Conservation (phyloP, 352 stramenopile species). For the Phytophthora kernoviae region DNA sequence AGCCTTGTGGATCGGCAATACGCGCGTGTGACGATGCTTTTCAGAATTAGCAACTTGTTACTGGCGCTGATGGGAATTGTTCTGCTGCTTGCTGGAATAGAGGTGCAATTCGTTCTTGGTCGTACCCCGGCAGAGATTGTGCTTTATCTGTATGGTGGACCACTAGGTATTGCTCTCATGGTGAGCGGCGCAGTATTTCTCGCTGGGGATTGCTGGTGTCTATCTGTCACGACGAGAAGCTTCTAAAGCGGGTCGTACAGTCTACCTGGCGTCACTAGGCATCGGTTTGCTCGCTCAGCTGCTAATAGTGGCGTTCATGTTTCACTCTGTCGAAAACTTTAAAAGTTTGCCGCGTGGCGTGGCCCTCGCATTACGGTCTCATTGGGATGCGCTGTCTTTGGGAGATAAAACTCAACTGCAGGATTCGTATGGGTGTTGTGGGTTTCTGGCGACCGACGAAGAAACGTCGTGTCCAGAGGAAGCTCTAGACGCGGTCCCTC, state of each 20-base stretch:
- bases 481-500: slow-evolving; percentile 41
- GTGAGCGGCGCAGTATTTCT: slow-evolving; percentile 33
- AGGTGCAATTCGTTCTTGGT: slow-evolving; percentile 58
- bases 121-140: slow-evolving; percentile 57
- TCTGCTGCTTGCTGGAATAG: slow-evolving; percentile 49
- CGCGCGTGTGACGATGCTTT: slow-evolving; percentile 25
- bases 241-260: slow-evolving; percentile 30
- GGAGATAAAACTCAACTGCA: slow-evolving; percentile 38
- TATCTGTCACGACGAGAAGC: slow-evolving; percentile 25
- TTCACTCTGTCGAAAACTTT: slow-evolving; percentile 51
- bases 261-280: slow-evolving; percentile 38
- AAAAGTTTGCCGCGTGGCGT: slow-evolving; percentile 34
- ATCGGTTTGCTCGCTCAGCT: slow-evolving; percentile 40
- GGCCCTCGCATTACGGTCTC: slow-evolving; percentile 18
- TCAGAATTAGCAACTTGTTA: slow-evolving; percentile 40
- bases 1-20: slow-evolving; percentile 42
- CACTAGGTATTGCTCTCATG: slow-evolving; percentile 35
- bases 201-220: slow-evolving; percentile 28
- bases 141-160: slow-evolving; percentile 51
- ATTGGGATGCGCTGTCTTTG: slow-evolving; percentile 35
- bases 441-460: slow-evolving; percentile 45
- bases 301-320: slow-evolving; percentile 36
- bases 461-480: slow-evolving; percentile 50
- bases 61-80: slow-evolving; percentile 48
- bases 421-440: slow-evolving; percentile 54